Evolutionary conservation across 1,284 basidiomycete genomes (phyloP).

Genomic region (Uromyces viciae-fabae): DNA sequence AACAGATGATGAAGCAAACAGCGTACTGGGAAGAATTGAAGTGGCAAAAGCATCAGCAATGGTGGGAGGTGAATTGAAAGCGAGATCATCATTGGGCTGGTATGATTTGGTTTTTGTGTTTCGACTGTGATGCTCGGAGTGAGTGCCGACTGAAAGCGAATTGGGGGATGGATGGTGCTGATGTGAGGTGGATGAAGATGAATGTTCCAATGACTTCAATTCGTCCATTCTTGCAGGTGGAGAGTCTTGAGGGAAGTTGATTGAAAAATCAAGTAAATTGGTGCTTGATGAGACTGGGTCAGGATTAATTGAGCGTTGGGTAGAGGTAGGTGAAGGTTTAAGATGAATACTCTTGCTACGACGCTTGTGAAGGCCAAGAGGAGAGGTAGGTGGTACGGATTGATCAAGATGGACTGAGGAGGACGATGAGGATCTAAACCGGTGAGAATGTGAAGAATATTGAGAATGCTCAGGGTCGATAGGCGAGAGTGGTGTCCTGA

Average conservation of each 20-base stretch:
- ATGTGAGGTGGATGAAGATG: not conserved
- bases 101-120: constrained; percentile 5
- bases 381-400: not conserved
- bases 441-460: not conserved
- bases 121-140: not conserved
- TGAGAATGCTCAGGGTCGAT: not conserved
- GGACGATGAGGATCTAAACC: constrained; percentile 13
- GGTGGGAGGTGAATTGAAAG: constrained; percentile 1
- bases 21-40: not conserved
- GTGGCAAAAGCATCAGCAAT: not conserved
- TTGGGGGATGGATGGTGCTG: not conserved
- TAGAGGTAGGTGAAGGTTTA: not conserved
- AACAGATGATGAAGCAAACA: not conserved
- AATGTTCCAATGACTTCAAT: not conserved
- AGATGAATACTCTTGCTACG: constrained; percentile 9
- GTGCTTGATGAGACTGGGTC: constrained; percentile 7
- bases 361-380: constrained; percentile 12
- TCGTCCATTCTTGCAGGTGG: not conserved
- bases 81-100: constrained; percentile 20
- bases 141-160: not conserved
- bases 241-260: not conserved
- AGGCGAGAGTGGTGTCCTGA: constrained; percentile 22
- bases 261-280: not conserved
- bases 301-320: not conserved
- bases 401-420: not conserved